Evolutionary conservation across 2,329 filamentous ascomycete genomes (phyloP).

Genomic region (Paecilomyces variotii): DNA sequence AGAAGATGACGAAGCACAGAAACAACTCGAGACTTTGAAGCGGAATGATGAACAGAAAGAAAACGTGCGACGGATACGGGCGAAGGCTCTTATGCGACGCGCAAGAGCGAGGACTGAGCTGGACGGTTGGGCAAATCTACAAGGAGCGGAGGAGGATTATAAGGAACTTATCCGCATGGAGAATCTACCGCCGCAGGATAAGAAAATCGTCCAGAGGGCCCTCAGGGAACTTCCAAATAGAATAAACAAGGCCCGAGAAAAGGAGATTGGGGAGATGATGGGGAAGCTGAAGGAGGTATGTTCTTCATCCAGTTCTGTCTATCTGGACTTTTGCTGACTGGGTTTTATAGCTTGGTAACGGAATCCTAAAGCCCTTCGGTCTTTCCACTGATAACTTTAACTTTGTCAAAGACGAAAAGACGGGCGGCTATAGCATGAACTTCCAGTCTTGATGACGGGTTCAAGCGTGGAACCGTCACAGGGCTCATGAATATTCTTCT

Average conservation of each 20-base stretch:
- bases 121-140: slow-evolving; percentile 70
- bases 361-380: slow-evolving; percentile 85
- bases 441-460: slow-evolving; percentile 44
- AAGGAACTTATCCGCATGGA: slow-evolving; percentile 51
- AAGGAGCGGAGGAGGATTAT: slow-evolving; percentile 76
- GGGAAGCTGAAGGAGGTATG: slow-evolving; percentile 76
- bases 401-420: slow-evolving; percentile 82
- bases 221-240: slow-evolving; percentile 57
- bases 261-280: slow-evolving; percentile 95
- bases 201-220: slow-evolving; percentile 58
- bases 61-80: slow-evolving; percentile 68
- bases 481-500: too few species aligned
- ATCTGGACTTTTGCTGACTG: slow-evolving; percentile 5
- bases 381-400: slow-evolving; percentile 91
- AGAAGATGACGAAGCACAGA: slow-evolving; percentile 30
- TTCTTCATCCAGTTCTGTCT: slow-evolving; percentile 9
- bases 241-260: slow-evolving; percentile 71
- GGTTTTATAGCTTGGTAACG: slow-evolving; percentile 63
- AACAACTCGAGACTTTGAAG: slow-evolving; percentile 36
- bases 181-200: slow-evolving; percentile 60
- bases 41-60: slow-evolving; percentile 42
- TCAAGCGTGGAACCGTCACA: neutral
- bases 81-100: slow-evolving; percentile 74
- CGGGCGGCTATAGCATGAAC: slow-evolving; percentile 90
- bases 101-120: slow-evolving; percentile 64